These are phyloP conservation scores for Selaginella tamariscina DNA, from an alignment of 75 land plant genomes.

Conservation along the genomic window DNA sequence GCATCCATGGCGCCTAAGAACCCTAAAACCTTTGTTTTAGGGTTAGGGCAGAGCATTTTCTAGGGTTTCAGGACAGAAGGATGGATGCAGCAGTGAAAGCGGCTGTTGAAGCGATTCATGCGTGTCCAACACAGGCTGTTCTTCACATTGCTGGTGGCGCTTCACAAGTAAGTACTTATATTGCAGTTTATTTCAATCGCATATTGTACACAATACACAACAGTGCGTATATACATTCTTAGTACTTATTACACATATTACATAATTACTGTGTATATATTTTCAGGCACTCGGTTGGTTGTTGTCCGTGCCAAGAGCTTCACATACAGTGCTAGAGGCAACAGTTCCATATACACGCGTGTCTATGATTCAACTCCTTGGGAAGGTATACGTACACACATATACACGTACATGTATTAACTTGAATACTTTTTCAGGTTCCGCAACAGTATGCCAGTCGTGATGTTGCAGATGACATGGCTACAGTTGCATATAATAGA, in stretches of 20 bases:
- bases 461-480: constrained; percentile 54
- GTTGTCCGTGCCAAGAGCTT: constrained; percentile 75
- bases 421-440: constrained; percentile 39
- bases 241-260: no score
- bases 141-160: constrained; percentile 75
- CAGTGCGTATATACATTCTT: no score
- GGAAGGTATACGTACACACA: constrained; percentile 60
- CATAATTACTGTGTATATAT: no score
- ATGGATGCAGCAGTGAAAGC: constrained; percentile 39
- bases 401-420: no score
- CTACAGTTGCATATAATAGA: constrained; percentile 65
- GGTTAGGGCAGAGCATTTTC: no score
- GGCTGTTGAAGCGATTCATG: constrained; percentile 57
- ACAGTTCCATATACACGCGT: constrained; percentile 66
- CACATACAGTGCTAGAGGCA: constrained; percentile 72
- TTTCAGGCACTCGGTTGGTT: constrained; percentile 76
- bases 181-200: neutral
- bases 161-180: constrained; percentile 46
- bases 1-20: constrained; percentile 76
- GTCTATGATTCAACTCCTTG: constrained; percentile 75
- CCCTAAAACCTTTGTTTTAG: neutral
- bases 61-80: no score
- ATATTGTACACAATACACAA: no score
- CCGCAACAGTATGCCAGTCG: constrained; percentile 47
- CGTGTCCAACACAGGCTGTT: constrained; percentile 58